Evolutionary conservation across 2,329 filamentous ascomycete genomes (phyloP).

Genomic region (Arthrocladium fulminans): DNA sequence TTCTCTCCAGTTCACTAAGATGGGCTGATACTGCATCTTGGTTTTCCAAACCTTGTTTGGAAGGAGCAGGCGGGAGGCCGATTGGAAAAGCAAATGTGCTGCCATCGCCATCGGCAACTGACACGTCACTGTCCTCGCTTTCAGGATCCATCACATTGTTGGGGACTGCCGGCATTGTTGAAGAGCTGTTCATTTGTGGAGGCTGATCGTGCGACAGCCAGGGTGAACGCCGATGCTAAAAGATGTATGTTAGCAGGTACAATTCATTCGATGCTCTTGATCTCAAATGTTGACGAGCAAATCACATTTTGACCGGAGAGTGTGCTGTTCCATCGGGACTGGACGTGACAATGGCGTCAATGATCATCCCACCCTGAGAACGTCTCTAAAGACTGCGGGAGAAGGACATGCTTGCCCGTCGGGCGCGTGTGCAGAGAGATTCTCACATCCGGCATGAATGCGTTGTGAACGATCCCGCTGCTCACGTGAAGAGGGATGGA

Average conservation of each 20-base stretch:
- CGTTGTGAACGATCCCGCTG: too few relatives aligned
- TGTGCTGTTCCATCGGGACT: too few relatives aligned
- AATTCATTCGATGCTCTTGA: too few relatives aligned
- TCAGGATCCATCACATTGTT: slow-evolving; percentile 19
- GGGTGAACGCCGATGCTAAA: slow-evolving; percentile 16
- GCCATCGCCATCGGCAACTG: slow-evolving; percentile 15
- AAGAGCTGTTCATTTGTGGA: slow-evolving; percentile 6
- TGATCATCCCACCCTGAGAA: too few relatives aligned
- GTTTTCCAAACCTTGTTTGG: slow-evolving; percentile 19
- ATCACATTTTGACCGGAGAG: too few relatives aligned
- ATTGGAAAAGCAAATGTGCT: slow-evolving; percentile 15
- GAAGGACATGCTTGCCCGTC: too few relatives aligned
- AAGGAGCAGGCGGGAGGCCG: slow-evolving; percentile 18
- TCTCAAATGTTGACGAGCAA: too few relatives aligned
- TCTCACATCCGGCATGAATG: too few relatives aligned
- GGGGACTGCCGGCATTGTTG: neutral
- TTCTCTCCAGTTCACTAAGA: slow-evolving; percentile 16
- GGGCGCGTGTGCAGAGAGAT: too few relatives aligned
- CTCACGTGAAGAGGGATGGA: too few relatives aligned
- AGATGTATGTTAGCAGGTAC: neutral
- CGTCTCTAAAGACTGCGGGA: too few relatives aligned
- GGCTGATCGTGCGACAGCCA: slow-evolving; percentile 16
- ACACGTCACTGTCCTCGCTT: slow-evolving; percentile 21
- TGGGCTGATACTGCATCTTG: slow-evolving; percentile 18
- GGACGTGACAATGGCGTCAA: too few relatives aligned